These are phyloP conservation scores for Phaeosphaeria sp. DNA, from an alignment of 2,329 filamentous ascomycete species.

Conservation along the genomic window DNA sequence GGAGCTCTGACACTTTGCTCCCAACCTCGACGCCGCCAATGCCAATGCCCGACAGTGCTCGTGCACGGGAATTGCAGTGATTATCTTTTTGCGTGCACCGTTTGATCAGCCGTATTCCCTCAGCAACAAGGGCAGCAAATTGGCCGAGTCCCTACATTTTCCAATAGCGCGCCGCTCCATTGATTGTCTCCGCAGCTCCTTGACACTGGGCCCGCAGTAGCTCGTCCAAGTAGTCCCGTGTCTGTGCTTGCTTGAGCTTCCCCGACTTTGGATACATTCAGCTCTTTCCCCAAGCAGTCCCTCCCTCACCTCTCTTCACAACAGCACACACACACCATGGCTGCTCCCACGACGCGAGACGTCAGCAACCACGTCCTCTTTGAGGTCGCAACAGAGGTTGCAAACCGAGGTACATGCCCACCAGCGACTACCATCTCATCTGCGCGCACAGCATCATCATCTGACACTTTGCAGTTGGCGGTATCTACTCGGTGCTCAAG, in stretches of 20 bases:
- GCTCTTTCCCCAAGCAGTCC: constrained; percentile 19
- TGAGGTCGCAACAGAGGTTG: constrained; percentile 95
- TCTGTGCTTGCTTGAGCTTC: constrained; percentile 13
- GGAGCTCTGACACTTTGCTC: constrained; percentile 17
- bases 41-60: constrained; percentile 13
- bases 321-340: constrained; percentile 31
- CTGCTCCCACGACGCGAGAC: constrained; percentile 59
- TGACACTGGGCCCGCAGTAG: constrained; percentile 31
- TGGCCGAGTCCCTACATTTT: constrained; percentile 11
- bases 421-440: constrained; percentile 9
- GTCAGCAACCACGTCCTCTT: constrained; percentile 96
- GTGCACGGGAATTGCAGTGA: constrained; percentile 17
- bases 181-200: background rate
- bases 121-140: constrained; percentile 2
- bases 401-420: constrained; percentile 85
- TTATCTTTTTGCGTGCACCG: constrained; percentile 1
- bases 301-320: constrained; percentile 14
- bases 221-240: constrained; percentile 30
- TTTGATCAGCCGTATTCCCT: constrained; percentile 1
- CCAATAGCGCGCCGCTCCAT: constrained; percentile 14
- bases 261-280: constrained; percentile 15
- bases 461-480: constrained; percentile 72
- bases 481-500: constrained; percentile 99
- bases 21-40: constrained; percentile 22
- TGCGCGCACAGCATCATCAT: constrained; percentile 3